Evolutionary conservation across 2,329 filamentous ascomycete genomes (phyloP), one percentile per base, ranked within the genome.

Genomic region (Neofusicoccum sp.): DNA sequence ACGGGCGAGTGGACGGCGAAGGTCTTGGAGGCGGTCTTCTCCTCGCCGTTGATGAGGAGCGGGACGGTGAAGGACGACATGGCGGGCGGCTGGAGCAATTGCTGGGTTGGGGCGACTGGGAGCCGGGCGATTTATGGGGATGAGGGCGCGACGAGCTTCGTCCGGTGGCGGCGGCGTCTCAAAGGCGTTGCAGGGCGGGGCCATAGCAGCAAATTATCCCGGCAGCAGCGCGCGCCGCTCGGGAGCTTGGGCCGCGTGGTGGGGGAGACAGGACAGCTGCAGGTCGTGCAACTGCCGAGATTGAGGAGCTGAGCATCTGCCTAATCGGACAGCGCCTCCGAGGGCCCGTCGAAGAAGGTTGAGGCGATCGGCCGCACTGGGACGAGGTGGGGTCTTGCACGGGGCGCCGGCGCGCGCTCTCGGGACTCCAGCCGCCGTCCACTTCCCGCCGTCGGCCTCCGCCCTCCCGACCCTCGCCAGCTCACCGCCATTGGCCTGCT

Each of bases 1-100:
- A 75, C 71, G 2, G 89, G 89, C 56, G 81, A 85, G 66, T 80
- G 76, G 39, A 92, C 83, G 56, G 83, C 73, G 69, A 87, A 87
- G 34, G 81, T 82, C 37, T 77, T 79, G 1, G 73, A 69, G 2
- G 84, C 80, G 5, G 69, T 73, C 60, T 80, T 71, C 62, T 86
- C 80, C 66, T 81, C 72, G 69, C 80, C 80, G 62, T 80, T 78
- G 67, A 83, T 82, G 68, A 80, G 76, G 65, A 83, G 77, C 22
- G 82, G 81, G 31, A 80, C 73, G 5, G 71, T 75, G 67, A 73
- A 75, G 12, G 41, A 37, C 52, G 52, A 58, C 56, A 60, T 60
- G 44, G 56, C 14, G 43, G 56, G 56, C 31, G 9, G 33, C 8
- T 16, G 14, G n/a, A 11, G 16, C 3, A 12, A 16, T 29, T 22